A percentile compares a stretch with the other conserved stretches of the same genome.
These are phyloP conservation scores for Daphne laureola DNA, from an alignment of 441 rosid species.

Conservation along the genomic window DNA sequence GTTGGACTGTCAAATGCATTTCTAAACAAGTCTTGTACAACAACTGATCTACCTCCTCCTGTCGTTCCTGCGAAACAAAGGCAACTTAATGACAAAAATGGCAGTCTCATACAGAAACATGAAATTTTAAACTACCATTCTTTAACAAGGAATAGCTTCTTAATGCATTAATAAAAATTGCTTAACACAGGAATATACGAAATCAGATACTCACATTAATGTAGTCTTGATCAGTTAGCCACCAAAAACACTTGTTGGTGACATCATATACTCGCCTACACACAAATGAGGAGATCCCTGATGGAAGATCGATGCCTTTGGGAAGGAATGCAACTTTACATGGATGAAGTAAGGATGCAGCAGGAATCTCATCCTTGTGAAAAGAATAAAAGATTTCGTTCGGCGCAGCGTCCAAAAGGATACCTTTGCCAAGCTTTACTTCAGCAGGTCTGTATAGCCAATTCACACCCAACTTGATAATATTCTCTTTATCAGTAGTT, in stretches of 20 bases:
- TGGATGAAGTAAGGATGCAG: constrained; percentile 67
- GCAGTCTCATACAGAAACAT: neutral
- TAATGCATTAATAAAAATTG: no score
- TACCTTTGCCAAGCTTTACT: constrained; percentile 70
- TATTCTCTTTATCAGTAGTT: constrained; percentile 33
- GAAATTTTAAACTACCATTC: neutral
- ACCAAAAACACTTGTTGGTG: constrained; percentile 58
- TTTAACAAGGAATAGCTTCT: no score
- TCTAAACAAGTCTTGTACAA: constrained; percentile 47
- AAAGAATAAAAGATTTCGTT: constrained; percentile 81
- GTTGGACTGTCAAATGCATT: constrained; percentile 66
- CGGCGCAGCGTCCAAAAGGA: constrained; percentile 62
- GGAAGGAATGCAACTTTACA: constrained; percentile 75
- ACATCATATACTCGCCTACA: constrained; percentile 76
- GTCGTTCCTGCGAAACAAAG: constrained; percentile 41
- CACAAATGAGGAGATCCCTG: constrained; percentile 63
- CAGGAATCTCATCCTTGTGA: constrained; percentile 76
- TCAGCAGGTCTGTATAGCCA: constrained; percentile 75
- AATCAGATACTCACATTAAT: constrained; percentile 45
- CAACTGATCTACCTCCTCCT: constrained; percentile 69
- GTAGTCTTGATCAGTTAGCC: constrained; percentile 81
- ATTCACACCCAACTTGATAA: constrained; percentile 47
- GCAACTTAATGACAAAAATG: neutral
- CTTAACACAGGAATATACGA: neutral
- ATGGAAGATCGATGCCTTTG: constrained; percentile 58